Percentiles rank a stretch among this genome's conserved stretches.
Evolutionary conservation across 1,284 basidiomycete species (phyloP).

Genomic region (Trametes polyzona): DNA sequence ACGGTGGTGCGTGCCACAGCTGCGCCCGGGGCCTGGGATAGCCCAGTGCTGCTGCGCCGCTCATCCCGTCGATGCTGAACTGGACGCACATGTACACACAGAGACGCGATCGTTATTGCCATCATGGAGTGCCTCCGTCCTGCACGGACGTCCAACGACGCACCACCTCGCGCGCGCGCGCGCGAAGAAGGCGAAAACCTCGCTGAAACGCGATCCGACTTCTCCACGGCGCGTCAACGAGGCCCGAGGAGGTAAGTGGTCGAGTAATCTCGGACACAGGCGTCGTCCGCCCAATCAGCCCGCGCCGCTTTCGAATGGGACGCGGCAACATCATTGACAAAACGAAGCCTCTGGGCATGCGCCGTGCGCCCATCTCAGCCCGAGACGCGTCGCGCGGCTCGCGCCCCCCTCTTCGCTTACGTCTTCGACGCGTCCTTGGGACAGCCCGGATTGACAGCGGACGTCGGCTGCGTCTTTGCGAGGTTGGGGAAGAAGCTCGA

Average conservation of each 20-base stretch:
- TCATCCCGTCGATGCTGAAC: neutral
- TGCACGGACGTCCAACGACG: too few relatives aligned
- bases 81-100: too few relatives aligned
- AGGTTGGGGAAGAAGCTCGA: conserved; percentile 1
- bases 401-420: neutral
- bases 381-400: neutral
- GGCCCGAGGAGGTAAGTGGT: neutral
- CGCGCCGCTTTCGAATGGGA: neutral
- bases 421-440: conserved; percentile 4
- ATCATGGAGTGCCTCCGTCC: too few relatives aligned
- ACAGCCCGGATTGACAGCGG: neutral
- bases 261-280: neutral
- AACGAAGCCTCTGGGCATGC: neutral
- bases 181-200: neutral
- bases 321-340: conserved; percentile 1
- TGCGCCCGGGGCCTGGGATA: too few relatives aligned
- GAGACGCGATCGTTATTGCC: too few relatives aligned
- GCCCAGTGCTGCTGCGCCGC: neutral
- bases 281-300: neutral
- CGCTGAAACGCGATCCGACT: conserved; percentile 7
- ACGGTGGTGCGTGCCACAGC: too few relatives aligned
- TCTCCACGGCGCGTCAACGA: neutral
- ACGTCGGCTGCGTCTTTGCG: conserved; percentile 1
- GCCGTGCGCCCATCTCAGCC: too few relatives aligned
- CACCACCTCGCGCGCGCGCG: neutral